Percentiles rank a stretch among this genome's conserved stretches.
Evolutionary conservation across 257 asterid genomes (phyloP).

Genomic region (Voacanga thouarsii): DNA sequence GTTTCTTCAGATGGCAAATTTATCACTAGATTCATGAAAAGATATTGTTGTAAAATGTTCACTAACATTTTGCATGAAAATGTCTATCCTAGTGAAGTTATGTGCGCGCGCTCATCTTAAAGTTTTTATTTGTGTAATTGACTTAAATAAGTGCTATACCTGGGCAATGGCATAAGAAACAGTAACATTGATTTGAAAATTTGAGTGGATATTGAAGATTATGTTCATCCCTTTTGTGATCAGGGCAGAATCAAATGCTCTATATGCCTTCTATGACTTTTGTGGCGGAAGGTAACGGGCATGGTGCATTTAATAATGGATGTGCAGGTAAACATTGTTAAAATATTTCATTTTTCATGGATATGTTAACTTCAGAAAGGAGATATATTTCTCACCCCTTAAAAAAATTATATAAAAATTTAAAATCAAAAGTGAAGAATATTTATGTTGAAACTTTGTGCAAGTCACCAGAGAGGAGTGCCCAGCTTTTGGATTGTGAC

Average conservation of each 20-base stretch:
- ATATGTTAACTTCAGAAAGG: conserved; percentile 5
- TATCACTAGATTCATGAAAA: not conserved
- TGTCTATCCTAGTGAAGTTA: not conserved
- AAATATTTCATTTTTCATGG: conserved; percentile 12
- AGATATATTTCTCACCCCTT: not conserved
- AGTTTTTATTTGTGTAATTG: not conserved
- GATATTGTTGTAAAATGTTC: not conserved
- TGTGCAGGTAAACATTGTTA: conserved; percentile 29
- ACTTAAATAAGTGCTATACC: not conserved
- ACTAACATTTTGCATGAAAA: not conserved
- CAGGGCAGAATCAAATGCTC: conserved; percentile 80
- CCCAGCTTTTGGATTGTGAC: conserved; percentile 30
- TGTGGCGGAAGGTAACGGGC: conserved; percentile 25
- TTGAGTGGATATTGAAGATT: not conserved
- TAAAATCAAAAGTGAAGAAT: conserved; percentile 9
- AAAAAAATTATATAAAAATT: not conserved
- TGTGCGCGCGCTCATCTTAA: not conserved
- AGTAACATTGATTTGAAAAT: conserved; percentile 17
- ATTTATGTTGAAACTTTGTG: conserved; percentile 9
- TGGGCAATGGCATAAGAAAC: not conserved
- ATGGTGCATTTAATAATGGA: conserved; percentile 35
- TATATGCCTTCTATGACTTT: conserved; percentile 37
- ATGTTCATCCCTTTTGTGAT: conserved; percentile 34
- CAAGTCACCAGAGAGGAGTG: conserved; percentile 34
- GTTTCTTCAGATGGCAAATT: not conserved